Evolutionary conservation across 768 basidiomycete genomes (phyloP).

Genomic region (Panellus pusillus): DNA sequence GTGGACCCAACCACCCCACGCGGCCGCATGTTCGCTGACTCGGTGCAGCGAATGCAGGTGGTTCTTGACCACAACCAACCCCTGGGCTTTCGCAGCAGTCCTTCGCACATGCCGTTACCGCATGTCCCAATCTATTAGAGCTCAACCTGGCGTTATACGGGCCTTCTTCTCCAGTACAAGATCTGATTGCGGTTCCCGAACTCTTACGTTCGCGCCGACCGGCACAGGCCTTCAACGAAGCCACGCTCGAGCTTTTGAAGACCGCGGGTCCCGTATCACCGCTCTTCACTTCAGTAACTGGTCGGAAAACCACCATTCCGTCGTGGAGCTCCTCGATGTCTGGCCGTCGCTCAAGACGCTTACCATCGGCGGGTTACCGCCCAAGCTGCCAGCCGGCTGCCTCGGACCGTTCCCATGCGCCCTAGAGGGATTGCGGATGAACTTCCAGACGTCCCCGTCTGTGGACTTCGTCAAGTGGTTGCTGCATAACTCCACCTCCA

Average conservation of each 20-base stretch:
- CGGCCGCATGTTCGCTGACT: constrained; percentile 50
- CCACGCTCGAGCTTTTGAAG: constrained; percentile 51
- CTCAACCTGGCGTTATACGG: constrained; percentile 63
- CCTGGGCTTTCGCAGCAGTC: constrained; percentile 50
- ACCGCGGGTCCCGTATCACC: constrained; percentile 46
- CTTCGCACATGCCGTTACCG: constrained; percentile 56
- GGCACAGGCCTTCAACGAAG: constrained; percentile 55
- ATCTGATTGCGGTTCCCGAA: constrained; percentile 49
- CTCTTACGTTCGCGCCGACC: constrained; percentile 46
- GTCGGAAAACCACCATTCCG: constrained; percentile 58
- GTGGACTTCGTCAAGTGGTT: constrained; percentile 70
- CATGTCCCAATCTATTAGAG: constrained; percentile 59
- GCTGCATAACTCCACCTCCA: constrained; percentile 52
- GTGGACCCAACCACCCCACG: constrained; percentile 47
- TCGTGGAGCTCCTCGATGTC: constrained; percentile 62
- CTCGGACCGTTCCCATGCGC: constrained; percentile 46
- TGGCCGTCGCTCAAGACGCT: constrained; percentile 62
- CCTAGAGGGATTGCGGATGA: constrained; percentile 57
- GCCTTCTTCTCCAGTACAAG: constrained; percentile 47
- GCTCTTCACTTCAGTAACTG: constrained; percentile 68
- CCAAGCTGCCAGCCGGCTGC: constrained; percentile 45
- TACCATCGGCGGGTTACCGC: constrained; percentile 57
- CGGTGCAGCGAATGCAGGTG: constrained; percentile 54
- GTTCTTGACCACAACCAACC: constrained; percentile 72
- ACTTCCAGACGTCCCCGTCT: constrained; percentile 64